These are phyloP conservation scores for Fusarium verticillioides DNA, from an alignment of 2,329 filamentous ascomycete species.

Conservation along the genomic window DNA sequence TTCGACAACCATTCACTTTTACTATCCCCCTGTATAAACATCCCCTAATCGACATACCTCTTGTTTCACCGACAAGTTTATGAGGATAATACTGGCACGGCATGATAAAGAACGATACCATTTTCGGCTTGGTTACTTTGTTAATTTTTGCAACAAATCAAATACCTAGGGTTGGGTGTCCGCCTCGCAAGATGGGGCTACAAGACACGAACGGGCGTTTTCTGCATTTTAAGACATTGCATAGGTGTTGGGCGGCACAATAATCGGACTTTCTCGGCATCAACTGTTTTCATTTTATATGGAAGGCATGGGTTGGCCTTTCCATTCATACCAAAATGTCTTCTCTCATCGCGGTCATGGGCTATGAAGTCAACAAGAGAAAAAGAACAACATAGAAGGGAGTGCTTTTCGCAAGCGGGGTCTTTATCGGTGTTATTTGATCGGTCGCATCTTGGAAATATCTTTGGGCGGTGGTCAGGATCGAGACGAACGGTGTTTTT, in stretches of 20 bases:
- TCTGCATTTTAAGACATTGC: slow-evolving; percentile 60
- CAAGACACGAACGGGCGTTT: slow-evolving; percentile 57
- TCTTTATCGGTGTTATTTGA: slow-evolving; percentile 50
- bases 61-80: slow-evolving; percentile 47
- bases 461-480: slow-evolving; percentile 49
- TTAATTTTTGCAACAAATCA: slow-evolving; percentile 45
- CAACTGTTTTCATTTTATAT: slow-evolving; percentile 49
- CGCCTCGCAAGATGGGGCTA: slow-evolving; percentile 51
- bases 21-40: slow-evolving; percentile 58
- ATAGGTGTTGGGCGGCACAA: slow-evolving; percentile 56
- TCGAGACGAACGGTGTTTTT: slow-evolving; percentile 51
- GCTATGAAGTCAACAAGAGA: slow-evolving; percentile 60
- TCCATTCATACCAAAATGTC: slow-evolving; percentile 47
- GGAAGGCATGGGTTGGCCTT: slow-evolving; percentile 41
- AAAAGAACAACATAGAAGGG: slow-evolving; percentile 60
- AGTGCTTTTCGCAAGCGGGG: slow-evolving; percentile 49
- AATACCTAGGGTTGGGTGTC: slow-evolving; percentile 46
- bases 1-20: slow-evolving; percentile 37
- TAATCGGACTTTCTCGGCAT: slow-evolving; percentile 44
- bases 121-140: slow-evolving; percentile 51
- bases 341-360: slow-evolving; percentile 50
- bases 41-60: slow-evolving; percentile 59
- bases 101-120: slow-evolving; percentile 61
- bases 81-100: slow-evolving; percentile 53
- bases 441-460: slow-evolving; percentile 51